Base-by-base conservation (phyloP, 306 rosid species). In the Malus sylvestris region DNA sequence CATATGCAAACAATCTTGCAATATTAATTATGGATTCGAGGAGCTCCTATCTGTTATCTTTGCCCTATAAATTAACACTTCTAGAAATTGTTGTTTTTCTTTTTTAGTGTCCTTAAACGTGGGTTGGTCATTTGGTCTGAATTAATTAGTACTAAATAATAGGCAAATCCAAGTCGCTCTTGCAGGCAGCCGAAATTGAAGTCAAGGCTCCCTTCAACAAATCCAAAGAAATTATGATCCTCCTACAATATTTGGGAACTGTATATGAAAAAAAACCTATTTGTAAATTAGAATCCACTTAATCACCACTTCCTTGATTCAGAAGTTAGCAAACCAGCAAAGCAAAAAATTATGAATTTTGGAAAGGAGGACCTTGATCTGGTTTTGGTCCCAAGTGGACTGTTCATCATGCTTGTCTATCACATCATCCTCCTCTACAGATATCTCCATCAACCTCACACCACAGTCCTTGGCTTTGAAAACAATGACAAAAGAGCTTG, bases 401-500 rank as follows among this genome's bases (percentile, higher is more conserved):
- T 93, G 86, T 71, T 93, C 5, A 65, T 89, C 79, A 90, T 93
- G 96, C 81, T 90, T 71, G 68, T 65, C 60, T 93, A 93, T 79
- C 96, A 93, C 75, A 82, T 90, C 72, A 69, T 75, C 53, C 86
- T 93, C 44, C 92, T 93, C 60, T 66, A 86, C 83, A 86, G 89
- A 78, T 93, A 84, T 57, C 74, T 90, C 61, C 74, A 82, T 59
- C 68, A 15, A 32, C 96, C 97, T 71, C 92, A 93, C 82, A 83
- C 86, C 12, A 93, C 97, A 13, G 88, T 77, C 85, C 69, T 89
- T 84, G 97, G 97, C 44, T 89, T 86, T 77, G 93, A 90, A 74
- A 91, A 93, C 85, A 79, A 87, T 53, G 91, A 90, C 83, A 90
- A 85, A 52, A 86, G 68, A 82, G 85, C 85, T 38, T 93, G 97